phyloP scores from a whole-genome alignment of 2,329 filamentous ascomycete species.

The Fusarium metavorans region DNA sequence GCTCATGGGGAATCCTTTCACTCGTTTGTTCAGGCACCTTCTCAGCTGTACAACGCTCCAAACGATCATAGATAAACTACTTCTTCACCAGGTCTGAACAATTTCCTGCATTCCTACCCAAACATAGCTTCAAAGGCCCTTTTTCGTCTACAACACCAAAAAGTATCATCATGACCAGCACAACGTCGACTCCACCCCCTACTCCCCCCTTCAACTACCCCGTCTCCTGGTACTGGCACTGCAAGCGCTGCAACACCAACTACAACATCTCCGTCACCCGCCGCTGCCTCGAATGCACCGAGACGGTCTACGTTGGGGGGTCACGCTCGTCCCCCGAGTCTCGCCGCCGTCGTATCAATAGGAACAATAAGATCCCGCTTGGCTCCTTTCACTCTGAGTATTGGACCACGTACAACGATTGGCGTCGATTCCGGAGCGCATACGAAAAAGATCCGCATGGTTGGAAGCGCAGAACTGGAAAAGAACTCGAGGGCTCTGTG shows the following conservation, averaged over 20 bases:
- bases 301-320: background rate
- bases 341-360: background rate
- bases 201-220: background rate
- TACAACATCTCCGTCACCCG: constrained; percentile 40
- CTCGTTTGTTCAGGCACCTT: background rate
- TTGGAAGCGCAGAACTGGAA: constrained; percentile 13
- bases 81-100: background rate
- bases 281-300: constrained; percentile 20
- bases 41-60: background rate
- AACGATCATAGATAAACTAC: background rate
- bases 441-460: background rate
- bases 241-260: constrained; percentile 44
- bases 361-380: background rate
- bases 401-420: constrained; percentile 48
- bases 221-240: constrained; percentile 49
- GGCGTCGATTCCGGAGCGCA: constrained; percentile 38
- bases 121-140: too few relatives aligned
- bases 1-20: background rate
- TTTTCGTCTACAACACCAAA: background rate
- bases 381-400: constrained; percentile 49
- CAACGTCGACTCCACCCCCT: constrained; percentile 1
- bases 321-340: background rate
- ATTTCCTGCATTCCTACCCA: too few relatives aligned
- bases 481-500: background rate
- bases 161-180: background rate